These are phyloP conservation scores for Zymoseptoria passerinii DNA, from an alignment of 2,329 filamentous ascomycete species.

Conservation along the genomic window DNA sequence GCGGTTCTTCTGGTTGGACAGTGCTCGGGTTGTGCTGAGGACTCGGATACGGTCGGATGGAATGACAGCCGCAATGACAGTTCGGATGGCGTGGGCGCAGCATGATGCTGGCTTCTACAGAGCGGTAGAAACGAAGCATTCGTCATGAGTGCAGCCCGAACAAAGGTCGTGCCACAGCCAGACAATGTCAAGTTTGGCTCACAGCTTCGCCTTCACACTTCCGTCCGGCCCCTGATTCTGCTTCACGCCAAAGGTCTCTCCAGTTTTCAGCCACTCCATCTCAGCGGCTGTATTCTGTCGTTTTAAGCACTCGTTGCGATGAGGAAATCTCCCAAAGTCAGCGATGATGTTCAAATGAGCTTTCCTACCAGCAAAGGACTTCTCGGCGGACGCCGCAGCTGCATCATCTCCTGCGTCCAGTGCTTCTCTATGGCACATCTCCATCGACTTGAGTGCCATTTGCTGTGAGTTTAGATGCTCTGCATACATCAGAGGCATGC, in stretches of 20 bases:
- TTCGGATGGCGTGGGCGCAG: too few relatives aligned
- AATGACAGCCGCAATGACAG: too few relatives aligned
- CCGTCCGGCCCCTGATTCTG: conserved; percentile 12
- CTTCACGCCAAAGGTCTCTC: conserved; percentile 35
- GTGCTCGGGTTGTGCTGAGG: too few relatives aligned
- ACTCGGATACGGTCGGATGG: too few relatives aligned
- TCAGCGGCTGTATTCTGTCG: conserved; percentile 45
- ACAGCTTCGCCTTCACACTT: not conserved
- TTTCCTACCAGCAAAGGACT: conserved; percentile 33
- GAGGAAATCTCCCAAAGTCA: conserved; percentile 52
- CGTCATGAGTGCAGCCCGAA: too few relatives aligned
- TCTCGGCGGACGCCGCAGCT: conserved; percentile 25
- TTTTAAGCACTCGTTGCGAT: conserved; percentile 47
- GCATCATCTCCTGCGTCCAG: conserved; percentile 27
- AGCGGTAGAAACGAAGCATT: too few relatives aligned
- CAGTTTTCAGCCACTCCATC: conserved; percentile 41
- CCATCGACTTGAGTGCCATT: conserved; percentile 22
- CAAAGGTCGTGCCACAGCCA: too few relatives aligned
- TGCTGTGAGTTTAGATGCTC: conserved; percentile 44
- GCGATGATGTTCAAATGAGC: conserved; percentile 45
- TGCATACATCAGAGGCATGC: conserved; percentile 53
- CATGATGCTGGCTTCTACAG: too few relatives aligned
- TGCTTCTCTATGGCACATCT: conserved; percentile 17
- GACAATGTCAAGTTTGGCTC: not conserved
- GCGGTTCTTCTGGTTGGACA: too few relatives aligned